Base-by-base conservation (phyloP, 225 moss, liverwort and hornwort genomes). In the Bryoerythrophyllum caledonicum region DNA sequence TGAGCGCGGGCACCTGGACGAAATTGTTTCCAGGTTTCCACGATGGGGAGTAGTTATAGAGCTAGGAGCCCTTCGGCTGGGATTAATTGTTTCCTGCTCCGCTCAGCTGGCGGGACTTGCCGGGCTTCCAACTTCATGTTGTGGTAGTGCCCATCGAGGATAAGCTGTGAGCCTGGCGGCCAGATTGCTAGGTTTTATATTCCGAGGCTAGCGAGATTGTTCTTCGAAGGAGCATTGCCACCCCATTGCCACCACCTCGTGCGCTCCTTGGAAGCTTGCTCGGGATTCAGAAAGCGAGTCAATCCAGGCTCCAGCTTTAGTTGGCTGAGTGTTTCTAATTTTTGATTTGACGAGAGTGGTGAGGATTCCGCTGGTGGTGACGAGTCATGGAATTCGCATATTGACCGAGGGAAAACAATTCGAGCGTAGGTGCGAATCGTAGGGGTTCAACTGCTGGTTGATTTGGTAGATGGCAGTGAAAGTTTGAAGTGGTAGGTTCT, bases 1-100 rank as follows among this genome's bases (percentile, higher is more conserved):
- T 46, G 48, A 1, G 51, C 64, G 70, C 71, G 46, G 0, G 75
- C 75, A 70, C 80, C 65, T 59, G 75, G 48, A 17, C 17, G 27
- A 70, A 58, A 40, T 76, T 38, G 49, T 46, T 66, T 27, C 27
- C 66, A 2, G 37, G 38, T 0, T 54, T 24, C 25, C 51, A 27
- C 44, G 52, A 6, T 14, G 48, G 11, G 54, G 13, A 49, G 0
- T 55, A 23, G 23, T 57, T 35, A 35, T 12, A 26, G 43, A 14
- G 62, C 27, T n/a, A n/a, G n/a, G n/a, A 48, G 65, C 17, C 17
- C 19, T 51, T 30, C 67, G 32, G 12, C 51, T 68, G 46, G 46
- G 25, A 16, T 25, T 8, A 10, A 43, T 46, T 27, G 43, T 43
- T 44, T 66, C 16, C 2, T 46, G 17, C 66, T 44, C 26, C 17